Conservation (phyloP, 148 eudicot genomes). For the Amaranthus palmeri region DNA sequence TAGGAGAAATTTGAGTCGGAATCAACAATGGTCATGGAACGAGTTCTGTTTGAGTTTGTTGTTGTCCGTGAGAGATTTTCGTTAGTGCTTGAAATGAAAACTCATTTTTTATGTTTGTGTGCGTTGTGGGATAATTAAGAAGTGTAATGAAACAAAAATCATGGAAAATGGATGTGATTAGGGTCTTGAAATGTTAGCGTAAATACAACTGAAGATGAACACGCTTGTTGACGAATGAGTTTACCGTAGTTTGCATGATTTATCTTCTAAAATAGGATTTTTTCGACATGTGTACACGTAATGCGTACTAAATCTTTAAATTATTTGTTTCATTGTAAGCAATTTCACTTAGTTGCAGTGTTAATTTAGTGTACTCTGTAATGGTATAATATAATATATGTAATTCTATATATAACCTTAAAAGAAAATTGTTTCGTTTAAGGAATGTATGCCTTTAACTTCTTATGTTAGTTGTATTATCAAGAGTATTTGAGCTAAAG, state of each 20-base stretch:
- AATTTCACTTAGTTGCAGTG: not conserved
- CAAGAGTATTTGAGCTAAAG: no score
- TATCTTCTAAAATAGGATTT: not conserved
- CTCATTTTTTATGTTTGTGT: not conserved
- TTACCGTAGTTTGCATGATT: not conserved
- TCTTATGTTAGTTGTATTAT: no score
- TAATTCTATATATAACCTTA: not conserved
- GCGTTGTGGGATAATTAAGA: conserved; percentile 25
- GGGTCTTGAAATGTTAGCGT: not conserved
- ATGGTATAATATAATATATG: not conserved
- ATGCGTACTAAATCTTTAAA: not conserved
- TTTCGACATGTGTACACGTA: not conserved
- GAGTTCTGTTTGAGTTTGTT: conserved; percentile 28
- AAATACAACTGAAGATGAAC: conserved; percentile 48
- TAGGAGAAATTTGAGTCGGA: conserved; percentile 37
- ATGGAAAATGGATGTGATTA: conserved; percentile 24
- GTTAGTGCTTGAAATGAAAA: not conserved
- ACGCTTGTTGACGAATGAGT: not conserved
- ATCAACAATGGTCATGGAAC: conserved; percentile 38
- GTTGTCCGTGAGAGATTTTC: conserved; percentile 14
- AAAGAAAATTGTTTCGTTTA: no score
- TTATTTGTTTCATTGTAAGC: no score
- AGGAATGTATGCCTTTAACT: no score
- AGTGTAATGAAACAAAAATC: conserved; percentile 28
- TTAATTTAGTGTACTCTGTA: not conserved